Evolutionary conservation across 2,329 filamentous ascomycete genomes (phyloP).

Genomic region (Aspergillus terreus): DNA sequence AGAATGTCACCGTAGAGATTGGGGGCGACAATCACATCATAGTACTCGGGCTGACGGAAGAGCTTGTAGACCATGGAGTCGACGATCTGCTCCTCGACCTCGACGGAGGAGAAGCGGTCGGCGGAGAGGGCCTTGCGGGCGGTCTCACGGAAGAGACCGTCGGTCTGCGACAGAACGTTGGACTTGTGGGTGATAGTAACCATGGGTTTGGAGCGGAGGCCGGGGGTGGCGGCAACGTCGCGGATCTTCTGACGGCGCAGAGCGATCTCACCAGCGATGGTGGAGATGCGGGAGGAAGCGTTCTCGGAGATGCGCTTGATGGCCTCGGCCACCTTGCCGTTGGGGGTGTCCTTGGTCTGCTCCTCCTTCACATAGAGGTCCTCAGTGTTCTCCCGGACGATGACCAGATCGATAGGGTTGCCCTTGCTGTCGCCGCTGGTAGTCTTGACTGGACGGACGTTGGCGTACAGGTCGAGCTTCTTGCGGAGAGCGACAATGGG

Average conservation of each 20-base stretch:
- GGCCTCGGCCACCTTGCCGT: conserved; percentile 85
- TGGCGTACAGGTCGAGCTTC: conserved; percentile 90
- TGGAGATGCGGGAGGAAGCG: conserved; percentile 79
- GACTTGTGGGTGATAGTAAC: conserved; percentile 98
- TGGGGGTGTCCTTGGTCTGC: conserved; percentile 68
- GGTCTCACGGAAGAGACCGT: conserved; percentile 87
- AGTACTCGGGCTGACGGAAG: conserved; percentile 89
- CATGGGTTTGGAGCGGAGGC: conserved; percentile 61
- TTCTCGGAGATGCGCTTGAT: conserved; percentile 94
- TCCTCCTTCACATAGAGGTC: conserved; percentile 98
- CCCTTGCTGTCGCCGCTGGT: conserved; percentile 49
- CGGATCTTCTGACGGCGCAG: conserved; percentile 79
- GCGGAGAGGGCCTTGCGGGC: conserved; percentile 69
- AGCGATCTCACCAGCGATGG: conserved; percentile 93
- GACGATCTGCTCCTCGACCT: conserved; percentile 94
- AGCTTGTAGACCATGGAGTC: conserved; percentile 99
- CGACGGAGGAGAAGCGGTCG: conserved; percentile 60
- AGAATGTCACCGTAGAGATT: conserved; percentile 98
- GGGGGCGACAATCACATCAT: conserved; percentile 96
- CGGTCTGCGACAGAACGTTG: conserved; percentile 94
- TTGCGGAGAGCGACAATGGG: conserved; percentile 97
- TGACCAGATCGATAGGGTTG: conserved; percentile 86
- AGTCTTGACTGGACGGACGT: conserved; percentile 92
- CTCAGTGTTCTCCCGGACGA: conserved; percentile 98
- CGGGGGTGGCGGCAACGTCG: conserved; percentile 47